These are phyloP conservation scores for Tillandsia leiboldiana DNA, from an alignment of 176 grass and related monocot genomes.

Conservation along the genomic window DNA sequence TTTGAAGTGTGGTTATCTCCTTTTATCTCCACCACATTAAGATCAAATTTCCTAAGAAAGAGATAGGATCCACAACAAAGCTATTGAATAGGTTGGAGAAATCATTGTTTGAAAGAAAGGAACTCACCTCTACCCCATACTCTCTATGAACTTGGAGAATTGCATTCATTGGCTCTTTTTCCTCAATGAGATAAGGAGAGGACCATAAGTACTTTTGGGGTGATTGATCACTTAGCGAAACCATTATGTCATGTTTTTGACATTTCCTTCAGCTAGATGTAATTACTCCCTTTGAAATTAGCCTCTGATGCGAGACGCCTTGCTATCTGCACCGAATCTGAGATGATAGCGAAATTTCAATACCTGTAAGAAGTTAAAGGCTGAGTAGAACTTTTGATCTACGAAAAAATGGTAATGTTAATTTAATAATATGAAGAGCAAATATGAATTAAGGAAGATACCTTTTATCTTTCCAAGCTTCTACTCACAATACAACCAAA, in stretches of 20 bases:
- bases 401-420: neutral
- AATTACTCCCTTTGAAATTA: neutral
- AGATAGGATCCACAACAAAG: neutral
- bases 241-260: neutral
- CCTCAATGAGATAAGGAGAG: neutral
- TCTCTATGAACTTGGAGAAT: neutral
- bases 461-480: no score
- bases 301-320: neutral
- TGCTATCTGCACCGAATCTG: neutral
- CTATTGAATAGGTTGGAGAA: neutral
- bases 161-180: neutral
- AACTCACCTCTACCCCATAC: neutral
- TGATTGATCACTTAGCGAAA: constrained; percentile 4
- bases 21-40: constrained; percentile 2
- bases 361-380: neutral
- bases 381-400: neutral
- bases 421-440: no score
- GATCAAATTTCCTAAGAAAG: constrained; percentile 3
- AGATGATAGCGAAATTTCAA: neutral
- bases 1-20: neutral
- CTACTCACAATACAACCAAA: no score
- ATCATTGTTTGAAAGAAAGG: constrained; percentile 2
- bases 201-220: constrained; percentile 1
- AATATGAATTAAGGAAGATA: no score
- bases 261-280: neutral